These are phyloP conservation scores for Cercospora nicotianae DNA, from an alignment of 2,329 filamentous ascomycete genomes.

Conservation along the genomic window DNA sequence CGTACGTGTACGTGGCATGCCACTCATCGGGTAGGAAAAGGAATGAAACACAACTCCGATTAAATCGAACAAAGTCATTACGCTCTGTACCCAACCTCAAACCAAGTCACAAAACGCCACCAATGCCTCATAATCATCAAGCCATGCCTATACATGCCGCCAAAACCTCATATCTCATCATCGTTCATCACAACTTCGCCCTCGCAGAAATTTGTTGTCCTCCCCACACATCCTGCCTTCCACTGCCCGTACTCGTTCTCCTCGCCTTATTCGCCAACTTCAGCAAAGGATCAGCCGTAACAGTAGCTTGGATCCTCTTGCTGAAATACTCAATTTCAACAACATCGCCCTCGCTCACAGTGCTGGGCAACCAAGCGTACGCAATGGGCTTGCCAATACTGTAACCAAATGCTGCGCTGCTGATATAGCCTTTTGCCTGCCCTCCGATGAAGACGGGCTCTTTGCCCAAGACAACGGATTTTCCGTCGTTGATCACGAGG, in stretches of 20 bases:
- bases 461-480: constrained; percentile 60
- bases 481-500: constrained; percentile 57
- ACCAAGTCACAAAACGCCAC: not conserved
- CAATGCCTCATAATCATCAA: constrained; percentile 9
- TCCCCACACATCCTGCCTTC: constrained; percentile 6
- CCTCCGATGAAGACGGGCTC: constrained; percentile 59
- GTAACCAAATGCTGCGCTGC: constrained; percentile 62
- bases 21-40: no score
- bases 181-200: constrained; percentile 13
- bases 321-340: constrained; percentile 66
- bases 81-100: not conserved
- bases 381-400: constrained; percentile 60
- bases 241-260: not conserved
- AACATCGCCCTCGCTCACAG: constrained; percentile 48
- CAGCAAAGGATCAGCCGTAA: constrained; percentile 34
- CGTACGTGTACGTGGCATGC: no score
- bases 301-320: constrained; percentile 54
- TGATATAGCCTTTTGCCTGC: constrained; percentile 57
- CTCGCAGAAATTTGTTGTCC: constrained; percentile 9
- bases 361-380: constrained; percentile 57
- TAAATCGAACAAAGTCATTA: not conserved
- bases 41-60: no score
- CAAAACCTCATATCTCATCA: not conserved
- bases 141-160: not conserved
- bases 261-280: constrained; percentile 1